These are phyloP conservation scores for Yamadazyma pseudoaaseri DNA, from an alignment of 1,139 yeast genomes.

Conservation along the genomic window DNA sequence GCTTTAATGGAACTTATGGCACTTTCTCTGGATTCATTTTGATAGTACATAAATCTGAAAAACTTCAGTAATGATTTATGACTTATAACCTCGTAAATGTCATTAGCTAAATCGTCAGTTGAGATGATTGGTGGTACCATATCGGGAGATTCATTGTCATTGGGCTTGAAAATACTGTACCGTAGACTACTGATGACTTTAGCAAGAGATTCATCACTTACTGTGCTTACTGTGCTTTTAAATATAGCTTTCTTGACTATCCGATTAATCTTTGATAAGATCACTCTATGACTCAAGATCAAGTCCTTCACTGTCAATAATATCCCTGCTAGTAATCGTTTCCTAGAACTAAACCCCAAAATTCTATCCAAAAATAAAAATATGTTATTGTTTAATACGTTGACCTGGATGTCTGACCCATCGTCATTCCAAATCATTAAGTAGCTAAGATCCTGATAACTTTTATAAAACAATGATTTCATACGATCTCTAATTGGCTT, in stretches of 20 bases:
- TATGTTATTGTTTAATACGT: constrained; percentile 18
- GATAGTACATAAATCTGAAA: constrained; percentile 11
- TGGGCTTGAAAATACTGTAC: constrained; percentile 18
- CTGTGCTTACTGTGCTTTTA: constrained; percentile 12
- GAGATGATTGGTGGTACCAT: constrained; percentile 6
- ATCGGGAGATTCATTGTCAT: constrained; percentile 6
- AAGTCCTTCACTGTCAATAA: constrained; percentile 13
- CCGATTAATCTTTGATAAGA: constrained; percentile 20
- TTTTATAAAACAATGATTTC: constrained; percentile 8
- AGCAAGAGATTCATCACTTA: constrained; percentile 20
- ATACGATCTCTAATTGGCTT: constrained; percentile 8
- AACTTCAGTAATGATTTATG: constrained; percentile 11
- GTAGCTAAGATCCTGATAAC: constrained; percentile 15
- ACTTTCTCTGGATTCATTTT: constrained; percentile 18
- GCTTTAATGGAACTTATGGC: constrained; percentile 16
- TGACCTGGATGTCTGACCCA: constrained; percentile 1
- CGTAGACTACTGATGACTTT: constrained; percentile 20
- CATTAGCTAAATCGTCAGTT: constrained; percentile 14
- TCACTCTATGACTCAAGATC: constrained; percentile 11
- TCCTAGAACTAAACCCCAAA: constrained; percentile 25
- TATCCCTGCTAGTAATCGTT: constrained; percentile 26
- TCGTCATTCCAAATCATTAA: constrained; percentile 12
- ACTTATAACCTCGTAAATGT: constrained; percentile 15
- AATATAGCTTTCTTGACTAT: constrained; percentile 16
- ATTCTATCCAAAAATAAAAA: constrained; percentile 28